A percentile compares a stretch with the other conserved stretches of the same genome.
Conservation (phyloP, 2,329 filamentous ascomycete species). For the Dichotomopilus funicola region DNA sequence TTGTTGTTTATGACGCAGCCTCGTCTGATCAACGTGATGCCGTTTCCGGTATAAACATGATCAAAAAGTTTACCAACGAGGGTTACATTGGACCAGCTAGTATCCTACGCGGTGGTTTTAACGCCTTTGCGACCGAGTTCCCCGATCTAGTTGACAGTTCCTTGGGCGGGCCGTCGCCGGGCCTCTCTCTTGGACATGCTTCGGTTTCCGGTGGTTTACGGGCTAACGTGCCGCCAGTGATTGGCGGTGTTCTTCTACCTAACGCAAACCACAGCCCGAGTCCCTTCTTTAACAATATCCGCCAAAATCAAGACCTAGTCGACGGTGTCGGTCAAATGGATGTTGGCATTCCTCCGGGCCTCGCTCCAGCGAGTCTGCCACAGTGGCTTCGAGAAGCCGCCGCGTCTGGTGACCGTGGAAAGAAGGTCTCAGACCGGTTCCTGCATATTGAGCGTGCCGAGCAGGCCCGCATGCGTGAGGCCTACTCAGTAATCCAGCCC, state of each 20-base stretch:
- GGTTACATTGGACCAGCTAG: conserved; percentile 68
- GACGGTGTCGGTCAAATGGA: conserved; percentile 83
- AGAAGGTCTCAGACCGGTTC: conserved; percentile 75
- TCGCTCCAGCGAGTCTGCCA: conserved; percentile 54
- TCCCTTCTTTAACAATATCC: conserved; percentile 92
- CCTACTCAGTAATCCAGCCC: conserved; percentile 46
- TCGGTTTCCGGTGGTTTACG: conserved; percentile 36
- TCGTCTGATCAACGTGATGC: conserved; percentile 78
- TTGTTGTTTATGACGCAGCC: conserved; percentile 80
- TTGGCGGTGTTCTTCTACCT: conserved; percentile 82
- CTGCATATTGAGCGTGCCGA: conserved; percentile 77
- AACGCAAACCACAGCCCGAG: conserved; percentile 61
- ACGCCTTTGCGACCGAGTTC: conserved; percentile 61
- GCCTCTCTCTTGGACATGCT: conserved; percentile 43
- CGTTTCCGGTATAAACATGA: conserved; percentile 70
- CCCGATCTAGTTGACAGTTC: conserved; percentile 56
- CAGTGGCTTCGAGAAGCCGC: conserved; percentile 69
- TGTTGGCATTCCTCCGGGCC: conserved; percentile 40
- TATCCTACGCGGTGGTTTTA: conserved; percentile 78
- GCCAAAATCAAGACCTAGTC: conserved; percentile 92
- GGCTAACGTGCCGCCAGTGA: conserved; percentile 61
- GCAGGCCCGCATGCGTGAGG: conserved; percentile 87
- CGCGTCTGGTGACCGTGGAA: conserved; percentile 64
- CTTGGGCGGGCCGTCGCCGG: conserved; percentile 37
- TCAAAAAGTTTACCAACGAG: conserved; percentile 87